phyloP scores from a whole-genome alignment of 257 asterid genomes.

The Datura wrightii region DNA sequence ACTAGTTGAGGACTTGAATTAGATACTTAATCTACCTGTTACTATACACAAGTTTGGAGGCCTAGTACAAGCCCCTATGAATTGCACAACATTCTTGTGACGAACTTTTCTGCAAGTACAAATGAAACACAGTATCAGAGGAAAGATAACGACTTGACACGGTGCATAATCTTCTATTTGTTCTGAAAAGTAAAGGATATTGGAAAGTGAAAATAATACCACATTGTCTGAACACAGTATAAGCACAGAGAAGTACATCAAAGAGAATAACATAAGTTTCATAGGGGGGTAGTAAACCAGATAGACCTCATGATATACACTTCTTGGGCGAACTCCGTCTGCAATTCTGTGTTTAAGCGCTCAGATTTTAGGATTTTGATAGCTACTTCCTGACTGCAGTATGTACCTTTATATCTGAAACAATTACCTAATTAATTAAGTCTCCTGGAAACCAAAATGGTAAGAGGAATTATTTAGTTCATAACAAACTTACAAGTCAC shows the following conservation, averaged over 20 bases:
- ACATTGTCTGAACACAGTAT: background rate
- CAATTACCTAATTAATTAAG: slow-evolving; percentile 18
- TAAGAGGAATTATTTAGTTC: slow-evolving; percentile 22
- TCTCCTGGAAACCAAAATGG: slow-evolving; percentile 30
- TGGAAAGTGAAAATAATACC: background rate
- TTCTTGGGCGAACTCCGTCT: slow-evolving; percentile 96
- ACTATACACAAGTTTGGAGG: slow-evolving; percentile 94
- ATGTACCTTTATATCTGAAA: slow-evolving; percentile 83
- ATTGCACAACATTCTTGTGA: slow-evolving; percentile 96
- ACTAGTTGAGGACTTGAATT: background rate
- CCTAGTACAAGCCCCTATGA: slow-evolving; percentile 94
- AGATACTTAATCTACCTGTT: slow-evolving; percentile 60
- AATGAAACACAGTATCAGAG: slow-evolving; percentile 29
- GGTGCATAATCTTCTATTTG: slow-evolving; percentile 6
- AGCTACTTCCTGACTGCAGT: slow-evolving; percentile 92
- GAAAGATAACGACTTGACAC: slow-evolving; percentile 6
- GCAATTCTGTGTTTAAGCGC: slow-evolving; percentile 76
- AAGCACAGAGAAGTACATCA: background rate
- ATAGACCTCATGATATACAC: slow-evolving; percentile 96
- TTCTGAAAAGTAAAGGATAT: slow-evolving; percentile 21
- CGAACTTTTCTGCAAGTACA: slow-evolving; percentile 87
- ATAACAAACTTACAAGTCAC: slow-evolving; percentile 53
- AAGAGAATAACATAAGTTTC: background rate
- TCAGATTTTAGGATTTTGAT: slow-evolving; percentile 95
- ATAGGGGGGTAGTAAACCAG: slow-evolving; percentile 1